These are phyloP conservation scores for Aspergillus pseudotamarii DNA, from an alignment of 2,329 filamentous ascomycete species.

Conservation along the genomic window DNA sequence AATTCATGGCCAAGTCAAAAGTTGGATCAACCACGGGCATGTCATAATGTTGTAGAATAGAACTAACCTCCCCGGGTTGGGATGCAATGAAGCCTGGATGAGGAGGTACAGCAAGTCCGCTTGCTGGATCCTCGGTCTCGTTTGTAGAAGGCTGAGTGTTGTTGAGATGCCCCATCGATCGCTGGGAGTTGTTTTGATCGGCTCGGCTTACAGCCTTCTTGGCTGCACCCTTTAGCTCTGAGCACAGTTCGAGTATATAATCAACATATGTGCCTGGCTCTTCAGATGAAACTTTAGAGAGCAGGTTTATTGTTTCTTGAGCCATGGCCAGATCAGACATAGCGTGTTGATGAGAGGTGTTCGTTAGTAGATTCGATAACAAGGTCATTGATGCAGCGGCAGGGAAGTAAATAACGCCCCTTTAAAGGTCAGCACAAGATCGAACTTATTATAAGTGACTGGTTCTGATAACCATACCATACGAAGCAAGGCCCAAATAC, in stretches of 20 bases:
- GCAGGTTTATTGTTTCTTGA: slow-evolving; percentile 7
- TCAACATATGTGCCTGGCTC: slow-evolving; percentile 21
- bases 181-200: neutral
- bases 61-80: neutral
- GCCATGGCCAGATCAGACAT: slow-evolving; percentile 6
- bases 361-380: neutral
- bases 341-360: slow-evolving; percentile 4
- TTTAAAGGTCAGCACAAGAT: neutral
- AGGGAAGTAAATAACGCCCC: slow-evolving; percentile 22
- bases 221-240: slow-evolving; percentile 13
- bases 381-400: slow-evolving; percentile 16
- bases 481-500: slow-evolving; percentile 12
- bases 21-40: neutral
- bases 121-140: neutral
- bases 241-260: slow-evolving; percentile 16
- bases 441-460: neutral
- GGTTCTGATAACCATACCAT: slow-evolving; percentile 4
- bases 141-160: neutral
- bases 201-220: neutral
- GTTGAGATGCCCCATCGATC: neutral
- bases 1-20: slow-evolving; percentile 2
- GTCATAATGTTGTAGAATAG: neutral
- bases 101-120: neutral
- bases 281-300: slow-evolving; percentile 9
- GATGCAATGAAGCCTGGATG: neutral